Evolutionary conservation across 139 green algal genomes (phyloP).

Genomic region (Spirogloea muscicola): DNA sequence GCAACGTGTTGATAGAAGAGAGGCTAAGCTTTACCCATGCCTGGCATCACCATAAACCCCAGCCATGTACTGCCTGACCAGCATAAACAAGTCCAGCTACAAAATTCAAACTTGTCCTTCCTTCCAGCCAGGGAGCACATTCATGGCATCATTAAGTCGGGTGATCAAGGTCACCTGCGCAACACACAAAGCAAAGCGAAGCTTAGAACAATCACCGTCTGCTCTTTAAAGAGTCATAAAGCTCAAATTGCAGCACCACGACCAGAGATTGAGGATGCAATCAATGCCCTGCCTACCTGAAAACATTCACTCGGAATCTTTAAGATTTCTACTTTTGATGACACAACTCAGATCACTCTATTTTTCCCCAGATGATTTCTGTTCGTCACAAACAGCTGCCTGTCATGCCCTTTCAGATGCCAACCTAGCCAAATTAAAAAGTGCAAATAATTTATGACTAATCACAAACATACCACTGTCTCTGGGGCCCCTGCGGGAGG

Average conservation of each 20-base stretch:
- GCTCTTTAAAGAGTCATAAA: neutral
- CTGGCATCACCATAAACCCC: too few species aligned
- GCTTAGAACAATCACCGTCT: neutral
- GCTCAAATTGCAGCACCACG: neutral
- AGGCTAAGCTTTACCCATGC: too few species aligned
- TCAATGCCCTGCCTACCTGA: neutral
- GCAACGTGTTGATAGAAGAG: too few species aligned
- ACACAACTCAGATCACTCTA: too few species aligned
- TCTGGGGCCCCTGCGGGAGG: slow-evolving; percentile 49
- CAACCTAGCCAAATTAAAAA: neutral
- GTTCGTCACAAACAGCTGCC: too few species aligned
- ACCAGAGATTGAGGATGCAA: neutral
- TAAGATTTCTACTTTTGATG: too few species aligned
- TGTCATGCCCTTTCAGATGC: neutral
- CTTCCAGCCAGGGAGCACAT: neutral
- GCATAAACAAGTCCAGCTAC: too few species aligned
- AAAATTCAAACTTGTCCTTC: too few species aligned
- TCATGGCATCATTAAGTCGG: slow-evolving; percentile 12
- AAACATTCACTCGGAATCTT: too few species aligned
- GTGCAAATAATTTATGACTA: neutral
- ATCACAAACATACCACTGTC: slow-evolving; percentile 38
- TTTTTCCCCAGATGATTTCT: too few species aligned
- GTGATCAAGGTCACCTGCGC: slow-evolving; percentile 10
- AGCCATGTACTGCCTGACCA: too few species aligned
- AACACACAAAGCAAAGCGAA: neutral